These are phyloP conservation scores for Aspergillus flavus DNA, from an alignment of 2,329 filamentous ascomycete genomes.

Conservation along the genomic window DNA sequence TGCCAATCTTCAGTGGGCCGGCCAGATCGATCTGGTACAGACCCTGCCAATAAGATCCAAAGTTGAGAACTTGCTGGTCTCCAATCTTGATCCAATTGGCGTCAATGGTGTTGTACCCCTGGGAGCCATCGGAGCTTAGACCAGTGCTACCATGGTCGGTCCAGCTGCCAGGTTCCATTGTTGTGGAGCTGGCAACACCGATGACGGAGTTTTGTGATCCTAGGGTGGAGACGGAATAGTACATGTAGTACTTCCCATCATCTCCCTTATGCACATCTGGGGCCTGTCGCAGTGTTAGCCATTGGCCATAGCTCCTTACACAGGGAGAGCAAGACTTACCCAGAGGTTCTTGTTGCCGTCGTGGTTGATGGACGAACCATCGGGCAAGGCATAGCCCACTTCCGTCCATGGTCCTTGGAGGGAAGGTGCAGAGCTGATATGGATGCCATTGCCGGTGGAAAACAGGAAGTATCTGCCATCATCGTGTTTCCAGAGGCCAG, in stretches of 20 bases:
- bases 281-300: constrained; percentile 48
- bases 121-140: constrained; percentile 37
- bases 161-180: constrained; percentile 43
- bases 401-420: constrained; percentile 55
- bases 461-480: constrained; percentile 59
- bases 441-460: constrained; percentile 54
- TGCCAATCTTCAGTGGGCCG: constrained; percentile 30
- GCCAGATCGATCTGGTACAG: constrained; percentile 62
- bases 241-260: constrained; percentile 62
- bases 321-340: constrained; percentile 34
- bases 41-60: constrained; percentile 71
- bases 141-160: constrained; percentile 39
- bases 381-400: constrained; percentile 49
- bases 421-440: constrained; percentile 48
- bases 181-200: constrained; percentile 56
- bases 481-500: constrained; percentile 50
- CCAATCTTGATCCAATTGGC: constrained; percentile 53
- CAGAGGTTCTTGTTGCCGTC: constrained; percentile 53
- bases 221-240: constrained; percentile 65
- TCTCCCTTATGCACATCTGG: constrained; percentile 64
- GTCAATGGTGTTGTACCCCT: constrained; percentile 64
- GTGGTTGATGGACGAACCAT: constrained; percentile 47
- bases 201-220: constrained; percentile 65
- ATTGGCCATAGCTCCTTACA: background rate
- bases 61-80: constrained; percentile 55